These are phyloP conservation scores for Mortierella sp. DNA, from an alignment of 371 early-diverging fungal species.

Conservation along the genomic window DNA sequence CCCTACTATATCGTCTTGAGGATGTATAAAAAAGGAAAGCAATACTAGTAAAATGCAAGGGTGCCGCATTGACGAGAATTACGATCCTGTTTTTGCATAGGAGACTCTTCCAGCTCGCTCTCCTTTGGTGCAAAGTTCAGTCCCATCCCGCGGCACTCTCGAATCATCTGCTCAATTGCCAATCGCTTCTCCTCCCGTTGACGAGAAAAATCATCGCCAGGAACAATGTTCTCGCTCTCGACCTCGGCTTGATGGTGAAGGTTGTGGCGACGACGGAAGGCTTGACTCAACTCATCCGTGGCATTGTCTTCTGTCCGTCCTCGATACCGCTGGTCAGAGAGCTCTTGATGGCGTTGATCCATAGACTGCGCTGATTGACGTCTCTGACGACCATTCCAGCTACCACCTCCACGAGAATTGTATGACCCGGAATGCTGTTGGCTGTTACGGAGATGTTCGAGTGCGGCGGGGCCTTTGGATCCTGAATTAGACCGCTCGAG, in stretches of 20 bases:
- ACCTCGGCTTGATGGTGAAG: conserved; percentile 7
- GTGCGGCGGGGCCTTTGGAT: conserved; percentile 46
- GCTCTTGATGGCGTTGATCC: conserved; percentile 42
- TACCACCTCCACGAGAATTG: conserved; percentile 3
- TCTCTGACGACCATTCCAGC: conserved; percentile 13
- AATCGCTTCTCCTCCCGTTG: conserved; percentile 39
- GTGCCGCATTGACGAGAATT: background rate
- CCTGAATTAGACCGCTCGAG: conserved; percentile 7
- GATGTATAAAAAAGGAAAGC: background rate
- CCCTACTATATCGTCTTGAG: background rate
- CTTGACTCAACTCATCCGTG: conserved; percentile 26
- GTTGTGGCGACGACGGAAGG: conserved; percentile 26
- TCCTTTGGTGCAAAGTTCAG: conserved; percentile 30
- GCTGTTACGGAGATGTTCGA: conserved; percentile 27
- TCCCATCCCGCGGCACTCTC: conserved; percentile 41
- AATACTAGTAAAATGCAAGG: conserved; percentile 1
- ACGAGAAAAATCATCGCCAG: background rate
- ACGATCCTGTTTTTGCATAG: background rate
- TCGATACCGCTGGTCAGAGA: conserved; percentile 18
- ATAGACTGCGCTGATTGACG: conserved; percentile 16
- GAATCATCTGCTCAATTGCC: conserved; percentile 49
- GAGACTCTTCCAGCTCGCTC: background rate
- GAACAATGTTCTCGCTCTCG: background rate
- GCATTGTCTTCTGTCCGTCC: background rate
- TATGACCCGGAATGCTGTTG: conserved; percentile 5